Evolutionary conservation across 139 green algal genomes (phyloP).

Genomic region (Bryopsis sp.): DNA sequence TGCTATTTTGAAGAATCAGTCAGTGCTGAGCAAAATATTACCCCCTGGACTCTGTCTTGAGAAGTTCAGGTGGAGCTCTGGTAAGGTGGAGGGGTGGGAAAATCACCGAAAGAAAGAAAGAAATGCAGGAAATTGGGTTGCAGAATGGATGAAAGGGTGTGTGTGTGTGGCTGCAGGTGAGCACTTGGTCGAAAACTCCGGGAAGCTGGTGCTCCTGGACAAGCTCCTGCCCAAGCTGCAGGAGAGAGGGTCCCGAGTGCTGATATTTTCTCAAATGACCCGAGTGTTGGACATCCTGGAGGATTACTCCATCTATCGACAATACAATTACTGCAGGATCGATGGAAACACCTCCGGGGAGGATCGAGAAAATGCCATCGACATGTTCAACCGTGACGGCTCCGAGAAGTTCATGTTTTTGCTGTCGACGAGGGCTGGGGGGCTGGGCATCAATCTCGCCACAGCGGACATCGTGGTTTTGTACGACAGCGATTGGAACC

Average conservation of each 20-base stretch:
- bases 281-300: slow-evolving; percentile 94
- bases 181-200: slow-evolving; percentile 74
- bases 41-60: too few relatives aligned
- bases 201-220: slow-evolving; percentile 90
- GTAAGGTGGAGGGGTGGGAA: too few relatives aligned
- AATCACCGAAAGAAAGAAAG: too few relatives aligned
- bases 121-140: not conserved
- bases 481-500: slow-evolving; percentile 85
- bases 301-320: slow-evolving; percentile 82
- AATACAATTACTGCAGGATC: slow-evolving; percentile 88
- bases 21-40: too few relatives aligned
- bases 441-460: slow-evolving; percentile 95
- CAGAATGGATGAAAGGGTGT: not conserved
- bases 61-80: too few relatives aligned
- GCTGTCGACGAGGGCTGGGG: slow-evolving; percentile 88
- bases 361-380: slow-evolving; percentile 86
- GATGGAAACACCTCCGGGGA: slow-evolving; percentile 95
- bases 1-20: too few relatives aligned
- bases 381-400: slow-evolving; percentile 77
- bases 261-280: slow-evolving; percentile 95
- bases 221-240: slow-evolving; percentile 75
- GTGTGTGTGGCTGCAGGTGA: slow-evolving; percentile 46
- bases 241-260: slow-evolving; percentile 59
- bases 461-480: slow-evolving; percentile 96
- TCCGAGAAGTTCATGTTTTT: slow-evolving; percentile 93